Evolutionary conservation across 352 stramenopile genomes (phyloP), one percentile per base, ranked within the genome.

Genomic region (Pythium myriotylum): DNA sequence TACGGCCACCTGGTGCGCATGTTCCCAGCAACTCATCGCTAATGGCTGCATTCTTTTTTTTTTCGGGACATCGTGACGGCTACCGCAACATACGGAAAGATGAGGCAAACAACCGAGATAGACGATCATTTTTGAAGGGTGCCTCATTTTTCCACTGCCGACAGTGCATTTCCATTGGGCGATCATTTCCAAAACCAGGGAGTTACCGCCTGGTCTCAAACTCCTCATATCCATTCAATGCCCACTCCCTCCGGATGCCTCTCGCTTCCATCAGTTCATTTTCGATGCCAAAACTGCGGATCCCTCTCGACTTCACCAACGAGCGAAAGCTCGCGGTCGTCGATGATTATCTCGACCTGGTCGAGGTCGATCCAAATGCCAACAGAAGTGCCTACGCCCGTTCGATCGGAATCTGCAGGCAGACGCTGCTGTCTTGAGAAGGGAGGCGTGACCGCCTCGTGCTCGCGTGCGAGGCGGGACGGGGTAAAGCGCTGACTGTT

Each of bases 21-120:
- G n/a, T n/a, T n/a, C n/a, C n/a, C n/a, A n/a, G n/a, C n/a, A n/a
- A n/a, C n/a, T n/a, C n/a, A n/a, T n/a, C n/a, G n/a, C n/a, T n/a
- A n/a, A n/a, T n/a, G n/a, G n/a, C n/a, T n/a, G n/a, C n/a, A n/a
- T n/a, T n/a, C n/a, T n/a, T n/a, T n/a, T n/a, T n/a, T n/a, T n/a
- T n/a, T n/a, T n/a, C n/a, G n/a, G n/a, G n/a, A n/a, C n/a, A n/a
- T n/a, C n/a, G n/a, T n/a, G n/a, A n/a, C n/a, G n/a, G n/a, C n/a
- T 52, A 52, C 45, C 45, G 45, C 45, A 52, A 52, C 19, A 52
- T 12, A 37, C 45, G 45, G 45, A 52, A 24, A 40, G 14, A 40
- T 40, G 33, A 40, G 33, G 45, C 45, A 52, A 22, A 14, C 45
- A 52, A 8, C 45, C 22, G 8, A 33, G 8, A 22, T 52, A 5